Evolutionary conservation across 1,139 yeast genomes (phyloP).

Genomic region (Torulaspora globosa): DNA sequence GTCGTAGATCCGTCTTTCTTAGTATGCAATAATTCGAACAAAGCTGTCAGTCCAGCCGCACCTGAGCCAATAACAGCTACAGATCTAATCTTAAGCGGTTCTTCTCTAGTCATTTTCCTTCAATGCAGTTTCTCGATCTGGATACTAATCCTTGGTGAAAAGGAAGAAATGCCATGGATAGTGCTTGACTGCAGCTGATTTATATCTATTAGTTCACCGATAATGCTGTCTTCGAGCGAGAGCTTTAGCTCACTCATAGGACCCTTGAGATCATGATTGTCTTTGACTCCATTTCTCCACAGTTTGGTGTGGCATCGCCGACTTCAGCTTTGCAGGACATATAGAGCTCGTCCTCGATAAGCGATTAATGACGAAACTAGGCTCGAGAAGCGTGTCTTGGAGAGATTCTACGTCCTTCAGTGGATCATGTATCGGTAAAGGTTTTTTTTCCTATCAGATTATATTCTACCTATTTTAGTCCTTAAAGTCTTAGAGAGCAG

Average conservation of each 20-base stretch:
- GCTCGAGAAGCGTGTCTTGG: neutral
- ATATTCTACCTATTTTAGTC: no score
- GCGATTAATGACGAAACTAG: neutral
- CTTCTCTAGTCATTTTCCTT: constrained; percentile 6
- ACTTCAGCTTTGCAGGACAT: neutral
- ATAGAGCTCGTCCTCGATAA: neutral
- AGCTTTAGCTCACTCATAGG: neutral
- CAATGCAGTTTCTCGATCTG: no score
- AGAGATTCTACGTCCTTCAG: neutral
- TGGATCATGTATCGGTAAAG: no score
- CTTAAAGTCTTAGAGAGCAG: neutral
- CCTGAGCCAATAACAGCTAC: constrained; percentile 43
- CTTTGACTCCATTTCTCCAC: constrained; percentile 3
- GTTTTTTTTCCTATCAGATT: no score
- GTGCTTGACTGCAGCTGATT: neutral
- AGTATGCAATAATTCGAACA: constrained; percentile 39
- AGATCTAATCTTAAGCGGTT: constrained; percentile 21
- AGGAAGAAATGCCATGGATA: no score
- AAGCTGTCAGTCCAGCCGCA: constrained; percentile 39
- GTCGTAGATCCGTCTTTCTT: constrained; percentile 34
- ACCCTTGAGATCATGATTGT: neutral
- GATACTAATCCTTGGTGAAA: no score
- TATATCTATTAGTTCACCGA: neutral
- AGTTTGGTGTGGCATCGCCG: constrained; percentile 7
- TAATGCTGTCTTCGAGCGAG: neutral